Evolutionary conservation across 805 yeast genomes (phyloP).

Genomic region (Yarrowia deformans): DNA sequence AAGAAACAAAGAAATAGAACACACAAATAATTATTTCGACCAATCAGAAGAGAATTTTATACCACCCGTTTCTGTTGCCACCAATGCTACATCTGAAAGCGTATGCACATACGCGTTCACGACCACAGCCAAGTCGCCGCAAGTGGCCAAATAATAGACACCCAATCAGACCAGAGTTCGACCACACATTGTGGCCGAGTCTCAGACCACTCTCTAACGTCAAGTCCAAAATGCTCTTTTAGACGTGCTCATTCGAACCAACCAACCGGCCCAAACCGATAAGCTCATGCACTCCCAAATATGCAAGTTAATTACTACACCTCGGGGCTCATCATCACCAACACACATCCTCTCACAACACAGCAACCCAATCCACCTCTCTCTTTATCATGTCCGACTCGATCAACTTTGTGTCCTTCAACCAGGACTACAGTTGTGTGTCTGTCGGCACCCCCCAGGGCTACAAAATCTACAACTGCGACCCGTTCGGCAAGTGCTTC

Average conservation of each 20-base stretch:
- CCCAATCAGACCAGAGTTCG: background rate
- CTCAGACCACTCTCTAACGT: background rate
- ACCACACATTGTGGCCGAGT: background rate
- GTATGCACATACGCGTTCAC: background rate
- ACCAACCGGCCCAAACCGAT: constrained; percentile 8
- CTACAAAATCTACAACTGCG: constrained; percentile 82
- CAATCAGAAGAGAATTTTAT: background rate
- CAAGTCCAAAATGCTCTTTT: background rate
- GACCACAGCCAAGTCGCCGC: background rate
- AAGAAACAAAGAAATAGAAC: background rate
- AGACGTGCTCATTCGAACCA: background rate
- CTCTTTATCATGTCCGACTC: constrained; percentile 41
- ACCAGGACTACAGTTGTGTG: constrained; percentile 87
- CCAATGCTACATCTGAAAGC: too few species aligned
- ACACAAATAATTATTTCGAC: background rate
- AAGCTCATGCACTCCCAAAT: constrained; percentile 35
- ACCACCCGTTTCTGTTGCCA: background rate
- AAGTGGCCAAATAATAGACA: background rate
- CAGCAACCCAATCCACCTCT: background rate
- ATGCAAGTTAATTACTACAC: constrained; percentile 31
- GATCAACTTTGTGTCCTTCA: constrained; percentile 69
- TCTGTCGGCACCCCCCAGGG: constrained; percentile 73
- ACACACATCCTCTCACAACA: background rate
- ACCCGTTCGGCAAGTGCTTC: constrained; percentile 81
- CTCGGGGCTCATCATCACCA: constrained; percentile 26